phyloP scores from a whole-genome alignment of 176 grass and related monocot species.

The Panicum miliaceum region DNA sequence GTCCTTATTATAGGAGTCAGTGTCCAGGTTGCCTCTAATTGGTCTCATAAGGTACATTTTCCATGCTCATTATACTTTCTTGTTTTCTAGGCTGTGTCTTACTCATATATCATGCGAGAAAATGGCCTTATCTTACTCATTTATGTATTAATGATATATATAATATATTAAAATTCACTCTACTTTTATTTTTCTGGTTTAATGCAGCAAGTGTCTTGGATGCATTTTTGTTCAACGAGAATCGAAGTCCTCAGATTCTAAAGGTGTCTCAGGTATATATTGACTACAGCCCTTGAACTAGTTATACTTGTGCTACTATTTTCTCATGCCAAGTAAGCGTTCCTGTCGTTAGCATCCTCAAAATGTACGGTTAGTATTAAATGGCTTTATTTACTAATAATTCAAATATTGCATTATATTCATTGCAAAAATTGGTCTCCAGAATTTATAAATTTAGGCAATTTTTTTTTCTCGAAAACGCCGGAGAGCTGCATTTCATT shows the following conservation, averaged over 20 bases:
- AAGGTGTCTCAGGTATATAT: constrained; percentile 85
- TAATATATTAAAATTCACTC: constrained; percentile 2
- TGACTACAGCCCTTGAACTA: not conserved
- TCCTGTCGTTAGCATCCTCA: not conserved
- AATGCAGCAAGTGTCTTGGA: constrained; percentile 82
- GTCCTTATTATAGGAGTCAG: constrained; percentile 68
- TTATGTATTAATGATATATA: constrained; percentile 24
- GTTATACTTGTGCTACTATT: not conserved
- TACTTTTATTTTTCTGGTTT: constrained; percentile 15
- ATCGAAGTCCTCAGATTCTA: constrained; percentile 77
- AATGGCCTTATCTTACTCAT: constrained; percentile 10
- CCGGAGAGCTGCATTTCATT: no score
- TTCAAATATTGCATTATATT: constrained; percentile 39
- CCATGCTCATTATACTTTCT: constrained; percentile 6
- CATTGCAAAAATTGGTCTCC: not conserved
- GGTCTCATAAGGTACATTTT: constrained; percentile 83
- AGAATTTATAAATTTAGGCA: not conserved
- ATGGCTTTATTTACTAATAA: not conserved
- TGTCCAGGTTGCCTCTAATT: constrained; percentile 80
- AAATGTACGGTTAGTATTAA: not conserved
- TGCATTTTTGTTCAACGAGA: constrained; percentile 97
- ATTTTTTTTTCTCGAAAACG: no score
- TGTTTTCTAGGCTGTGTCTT: not conserved
- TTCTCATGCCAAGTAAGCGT: not conserved
- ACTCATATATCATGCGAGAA: constrained; percentile 10